phyloP scores from a whole-genome alignment of 2,329 filamentous ascomycete genomes.

The Xylariaceae sp. region DNA sequence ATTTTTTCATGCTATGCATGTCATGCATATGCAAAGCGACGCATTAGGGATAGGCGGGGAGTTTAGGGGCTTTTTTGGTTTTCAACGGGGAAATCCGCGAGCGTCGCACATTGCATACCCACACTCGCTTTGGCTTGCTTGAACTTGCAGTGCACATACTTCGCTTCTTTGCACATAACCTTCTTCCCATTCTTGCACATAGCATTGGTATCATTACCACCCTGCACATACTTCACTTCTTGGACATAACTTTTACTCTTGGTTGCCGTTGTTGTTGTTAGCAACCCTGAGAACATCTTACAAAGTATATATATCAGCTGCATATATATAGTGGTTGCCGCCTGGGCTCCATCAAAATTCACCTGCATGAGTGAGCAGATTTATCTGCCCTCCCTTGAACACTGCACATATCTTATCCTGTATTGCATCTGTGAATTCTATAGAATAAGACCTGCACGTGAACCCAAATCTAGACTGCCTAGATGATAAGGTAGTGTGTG shows the following conservation, averaged over 20 bases:
- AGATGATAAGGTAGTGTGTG: too few species aligned
- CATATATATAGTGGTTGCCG: too few species aligned
- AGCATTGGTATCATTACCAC: not conserved
- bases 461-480: too few species aligned
- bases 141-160: constrained; percentile 3
- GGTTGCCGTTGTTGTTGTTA: too few species aligned
- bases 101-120: constrained; percentile 10
- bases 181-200: constrained; percentile 3
- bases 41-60: not conserved
- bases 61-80: constrained; percentile 3
- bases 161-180: constrained; percentile 12
- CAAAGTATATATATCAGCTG: not conserved
- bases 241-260: constrained; percentile 3
- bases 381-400: too few species aligned
- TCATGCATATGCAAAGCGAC: not conserved
- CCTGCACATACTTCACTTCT: not conserved
- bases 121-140: constrained; percentile 9
- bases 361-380: too few species aligned
- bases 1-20: not conserved
- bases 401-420: too few species aligned
- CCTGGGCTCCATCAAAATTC: too few species aligned
- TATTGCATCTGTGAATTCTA: too few species aligned
- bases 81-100: constrained; percentile 6
- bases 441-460: too few species aligned
- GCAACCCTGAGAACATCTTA: not conserved